Conservation (phyloP, 1,284 basidiomycete species). For the Pascua sp. region DNA sequence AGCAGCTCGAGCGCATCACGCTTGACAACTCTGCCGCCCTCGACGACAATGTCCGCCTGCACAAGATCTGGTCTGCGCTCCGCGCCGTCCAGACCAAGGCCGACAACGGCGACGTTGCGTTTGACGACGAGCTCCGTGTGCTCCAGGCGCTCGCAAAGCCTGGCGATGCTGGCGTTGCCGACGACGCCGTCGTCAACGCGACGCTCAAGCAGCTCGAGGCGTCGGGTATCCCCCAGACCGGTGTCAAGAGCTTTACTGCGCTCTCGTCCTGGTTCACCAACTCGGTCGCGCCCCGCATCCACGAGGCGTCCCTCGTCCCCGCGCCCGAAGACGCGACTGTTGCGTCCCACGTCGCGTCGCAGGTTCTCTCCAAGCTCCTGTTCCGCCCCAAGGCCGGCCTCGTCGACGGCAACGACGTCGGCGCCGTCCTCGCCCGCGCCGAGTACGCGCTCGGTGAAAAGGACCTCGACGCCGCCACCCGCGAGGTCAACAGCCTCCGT, state of each 20-base stretch:
- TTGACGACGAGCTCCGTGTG: constrained; percentile 83
- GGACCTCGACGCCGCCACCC: constrained; percentile 83
- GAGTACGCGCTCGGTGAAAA: constrained; percentile 87
- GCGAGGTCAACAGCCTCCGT: constrained; percentile 85
- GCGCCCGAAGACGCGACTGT: constrained; percentile 68
- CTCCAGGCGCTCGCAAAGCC: constrained; percentile 61
- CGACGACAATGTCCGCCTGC: constrained; percentile 82
- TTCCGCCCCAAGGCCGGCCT: constrained; percentile 69
- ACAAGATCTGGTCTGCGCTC: constrained; percentile 55
- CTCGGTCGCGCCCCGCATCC: constrained; percentile 78
- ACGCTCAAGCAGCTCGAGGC: constrained; percentile 70
- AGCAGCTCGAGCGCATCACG: constrained; percentile 83
- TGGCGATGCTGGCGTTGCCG: constrained; percentile 51
- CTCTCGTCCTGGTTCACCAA: constrained; percentile 85
- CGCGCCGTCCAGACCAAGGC: constrained; percentile 53
- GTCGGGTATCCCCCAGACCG: constrained; percentile 72
- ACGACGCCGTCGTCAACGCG: constrained; percentile 56
- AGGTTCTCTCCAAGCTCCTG: constrained; percentile 68
- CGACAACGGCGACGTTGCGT: constrained; percentile 61
- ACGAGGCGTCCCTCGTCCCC: constrained; percentile 85
- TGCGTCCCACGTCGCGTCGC: constrained; percentile 78
- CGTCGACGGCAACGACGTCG: constrained; percentile 74
- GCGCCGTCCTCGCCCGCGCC: constrained; percentile 82
- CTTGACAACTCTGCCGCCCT: constrained; percentile 85
- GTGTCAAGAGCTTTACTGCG: constrained; percentile 85